Conservation (phyloP, 176 grass and related monocot species). For the Hyparrhenia diplandra region DNA sequence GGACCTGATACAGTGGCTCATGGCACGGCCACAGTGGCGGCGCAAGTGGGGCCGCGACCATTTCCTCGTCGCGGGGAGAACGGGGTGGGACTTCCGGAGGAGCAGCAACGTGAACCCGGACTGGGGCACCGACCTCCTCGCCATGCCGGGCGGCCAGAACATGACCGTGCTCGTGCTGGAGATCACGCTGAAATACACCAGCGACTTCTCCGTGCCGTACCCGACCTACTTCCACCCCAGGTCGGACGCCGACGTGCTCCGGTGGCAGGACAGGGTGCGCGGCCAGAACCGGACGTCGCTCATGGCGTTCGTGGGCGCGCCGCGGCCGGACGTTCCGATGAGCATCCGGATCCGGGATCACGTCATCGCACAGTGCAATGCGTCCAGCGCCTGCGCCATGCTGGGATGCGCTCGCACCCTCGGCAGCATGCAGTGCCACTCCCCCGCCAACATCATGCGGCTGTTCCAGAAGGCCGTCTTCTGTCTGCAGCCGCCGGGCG, state of each 20-base stretch:
- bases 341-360: constrained; percentile 40
- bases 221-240: constrained; percentile 64
- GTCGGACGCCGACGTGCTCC: constrained; percentile 41
- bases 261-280: constrained; percentile 48
- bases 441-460: constrained; percentile 31
- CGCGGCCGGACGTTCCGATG: constrained; percentile 35
- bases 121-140: constrained; percentile 61
- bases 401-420: constrained; percentile 21
- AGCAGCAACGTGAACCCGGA: constrained; percentile 29
- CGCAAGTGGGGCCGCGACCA: constrained; percentile 37
- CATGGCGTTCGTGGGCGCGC: constrained; percentile 57
- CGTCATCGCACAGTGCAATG: constrained; percentile 48
- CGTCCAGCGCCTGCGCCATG: constrained; percentile 21
- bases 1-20: constrained; percentile 40
- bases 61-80: constrained; percentile 58
- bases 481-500: constrained; percentile 45
- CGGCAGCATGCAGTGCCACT: constrained; percentile 35
- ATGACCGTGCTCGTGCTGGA: constrained; percentile 66
- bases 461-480: constrained; percentile 28
- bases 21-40: constrained; percentile 28
- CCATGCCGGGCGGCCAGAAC: constrained; percentile 39
- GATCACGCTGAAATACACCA: not conserved
- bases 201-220: constrained; percentile 39
- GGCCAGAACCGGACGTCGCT: constrained; percentile 25
- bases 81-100: constrained; percentile 59